Evolutionary conservation across 345 rosid genomes (phyloP).

Genomic region (Eucalyptus polyanthemos): DNA sequence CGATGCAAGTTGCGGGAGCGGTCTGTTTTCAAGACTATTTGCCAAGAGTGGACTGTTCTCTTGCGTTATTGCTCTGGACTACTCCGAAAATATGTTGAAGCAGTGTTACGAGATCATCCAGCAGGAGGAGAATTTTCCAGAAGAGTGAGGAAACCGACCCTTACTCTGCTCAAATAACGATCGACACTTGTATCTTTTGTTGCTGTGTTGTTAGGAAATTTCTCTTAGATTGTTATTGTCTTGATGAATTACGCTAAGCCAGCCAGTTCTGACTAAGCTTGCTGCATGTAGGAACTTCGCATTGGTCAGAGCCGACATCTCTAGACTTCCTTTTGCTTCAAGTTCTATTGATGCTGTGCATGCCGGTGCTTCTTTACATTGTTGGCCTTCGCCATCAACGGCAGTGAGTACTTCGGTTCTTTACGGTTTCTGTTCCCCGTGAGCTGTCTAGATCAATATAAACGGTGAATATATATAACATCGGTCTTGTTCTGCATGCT

Average conservation of each 20-base stretch:
- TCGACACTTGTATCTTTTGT: too few relatives aligned
- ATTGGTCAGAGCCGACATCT: slow-evolving; percentile 82
- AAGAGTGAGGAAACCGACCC: too few relatives aligned
- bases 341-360: slow-evolving; percentile 76
- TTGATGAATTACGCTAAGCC: not conserved
- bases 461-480: not conserved
- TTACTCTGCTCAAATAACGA: too few relatives aligned
- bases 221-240: too few relatives aligned
- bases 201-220: too few relatives aligned
- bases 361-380: slow-evolving; percentile 85
- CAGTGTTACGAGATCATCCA: too few relatives aligned
- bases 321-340: slow-evolving; percentile 66
- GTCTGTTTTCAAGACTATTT: too few relatives aligned
- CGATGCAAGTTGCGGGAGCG: too few relatives aligned
- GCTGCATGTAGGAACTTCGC: slow-evolving; percentile 35
- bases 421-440: not conserved
- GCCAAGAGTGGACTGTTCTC: too few relatives aligned
- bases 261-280: not conserved
- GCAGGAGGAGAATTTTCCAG: too few relatives aligned
- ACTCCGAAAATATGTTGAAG: too few relatives aligned
- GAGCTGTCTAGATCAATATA: not conserved
- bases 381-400: slow-evolving; percentile 84
- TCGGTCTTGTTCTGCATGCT: not conserved
- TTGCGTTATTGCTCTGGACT: too few relatives aligned
- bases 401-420: slow-evolving; percentile 31